Evolutionary conservation across 305 asterid genomes (phyloP), one percentile per base, ranked within the genome.

Genomic region (Fraxinus albicans): DNA sequence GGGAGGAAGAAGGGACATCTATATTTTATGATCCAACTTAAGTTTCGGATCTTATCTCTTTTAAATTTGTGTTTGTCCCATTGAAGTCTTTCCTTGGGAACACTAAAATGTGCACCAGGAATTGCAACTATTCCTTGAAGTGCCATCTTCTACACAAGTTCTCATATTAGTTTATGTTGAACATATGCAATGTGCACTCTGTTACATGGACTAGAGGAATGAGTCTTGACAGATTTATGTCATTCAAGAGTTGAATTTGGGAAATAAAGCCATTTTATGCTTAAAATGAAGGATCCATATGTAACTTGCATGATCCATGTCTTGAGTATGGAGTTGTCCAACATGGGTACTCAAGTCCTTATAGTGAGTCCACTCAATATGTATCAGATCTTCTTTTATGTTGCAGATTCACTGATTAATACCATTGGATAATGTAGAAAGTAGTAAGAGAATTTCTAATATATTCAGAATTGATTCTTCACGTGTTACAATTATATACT

Each of bases 1-100:
- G 74, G 76, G 80, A 81, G 55, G 60, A 87, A 77, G 69, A 79
- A 81, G 67, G 70, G 85, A 82, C 47, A 77, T 77, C 12, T 73
- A 73, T 76, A 73, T 73, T 33, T 73, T 73, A 73, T 73, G 50
- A n/a, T 73, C 53, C 50, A 72, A 72, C 76, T 72, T 72, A 33
- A 33, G 47, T 35, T 70, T 70, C 3, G 23, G 76, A 70, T 70
- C 21, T 31, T 31, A 6, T 15, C 40, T 70, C 76, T 70, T 70
- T 31, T 31, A 31, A 70, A 70, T 67, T 27, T 70, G 42, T 70
- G 23, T 31, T 65, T 38, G 10, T 31, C 76, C 76, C 21, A 15
- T 70, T 70, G 40, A 70, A 70, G 76, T 31, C 42, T 31, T 70
- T 13, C 76, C 9, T 31, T 15, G 10, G 35, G 76, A 65, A 25